These are phyloP conservation scores for Aegilops sharonensis DNA, from an alignment of 176 grass and related monocot species.

Conservation along the genomic window DNA sequence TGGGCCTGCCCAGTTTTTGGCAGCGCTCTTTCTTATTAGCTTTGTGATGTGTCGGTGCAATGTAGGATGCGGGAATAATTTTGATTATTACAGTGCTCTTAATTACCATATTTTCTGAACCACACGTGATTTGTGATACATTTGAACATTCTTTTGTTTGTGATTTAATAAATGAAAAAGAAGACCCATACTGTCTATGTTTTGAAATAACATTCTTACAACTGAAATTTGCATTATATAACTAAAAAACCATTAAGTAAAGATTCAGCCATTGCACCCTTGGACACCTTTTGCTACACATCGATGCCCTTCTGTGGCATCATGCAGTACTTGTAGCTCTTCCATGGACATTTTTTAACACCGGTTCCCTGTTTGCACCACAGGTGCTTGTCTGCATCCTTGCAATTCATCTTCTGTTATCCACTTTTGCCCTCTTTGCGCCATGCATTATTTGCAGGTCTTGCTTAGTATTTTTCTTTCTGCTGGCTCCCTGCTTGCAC, in stretches of 20 bases:
- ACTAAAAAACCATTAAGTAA: background rate
- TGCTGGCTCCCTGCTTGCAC: background rate
- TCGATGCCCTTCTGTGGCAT: background rate
- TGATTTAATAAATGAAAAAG: background rate
- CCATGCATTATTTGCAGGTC: background rate
- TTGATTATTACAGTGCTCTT: background rate
- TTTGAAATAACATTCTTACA: background rate
- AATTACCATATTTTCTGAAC: background rate
- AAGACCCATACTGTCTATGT: background rate
- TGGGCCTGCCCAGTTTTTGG: background rate
- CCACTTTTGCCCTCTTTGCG: background rate
- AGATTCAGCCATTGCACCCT: background rate
- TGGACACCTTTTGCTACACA: constrained; percentile 5
- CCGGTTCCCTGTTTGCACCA: background rate
- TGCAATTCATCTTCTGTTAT: background rate
- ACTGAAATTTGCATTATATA: background rate
- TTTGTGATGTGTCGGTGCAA: background rate
- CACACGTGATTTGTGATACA: background rate
- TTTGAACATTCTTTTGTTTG: background rate
- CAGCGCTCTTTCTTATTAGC: background rate
- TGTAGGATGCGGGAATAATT: background rate
- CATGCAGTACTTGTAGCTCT: constrained; percentile 5
- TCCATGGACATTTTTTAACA: background rate
- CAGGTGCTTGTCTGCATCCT: background rate
- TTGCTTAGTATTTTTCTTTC: background rate